These are phyloP conservation scores for Penicillium sp. DNA, from an alignment of 2,329 filamentous ascomycete genomes.

Conservation along the genomic window DNA sequence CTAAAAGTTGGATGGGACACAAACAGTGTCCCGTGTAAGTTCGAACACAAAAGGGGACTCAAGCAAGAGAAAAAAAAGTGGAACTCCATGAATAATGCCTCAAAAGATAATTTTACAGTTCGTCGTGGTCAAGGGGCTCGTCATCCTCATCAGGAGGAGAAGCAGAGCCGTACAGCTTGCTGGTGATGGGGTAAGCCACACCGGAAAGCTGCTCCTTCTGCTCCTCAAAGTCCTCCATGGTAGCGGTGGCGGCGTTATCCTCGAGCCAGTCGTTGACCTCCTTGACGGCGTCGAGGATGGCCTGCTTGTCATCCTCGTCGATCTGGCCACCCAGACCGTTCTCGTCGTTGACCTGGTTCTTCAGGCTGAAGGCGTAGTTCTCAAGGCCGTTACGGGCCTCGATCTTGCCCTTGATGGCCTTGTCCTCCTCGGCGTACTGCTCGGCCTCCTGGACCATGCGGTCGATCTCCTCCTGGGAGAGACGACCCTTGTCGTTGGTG, in stretches of 20 bases:
- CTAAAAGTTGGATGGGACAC: slow-evolving; percentile 4
- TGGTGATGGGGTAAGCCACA: slow-evolving; percentile 96
- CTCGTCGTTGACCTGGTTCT: slow-evolving; percentile 97
- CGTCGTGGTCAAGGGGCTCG: slow-evolving; percentile 61
- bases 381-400: slow-evolving; percentile 92
- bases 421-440: slow-evolving; percentile 98
- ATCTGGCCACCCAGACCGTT: slow-evolving; percentile 98
- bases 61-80: slow-evolving; percentile 18
- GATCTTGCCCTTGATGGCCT: slow-evolving; percentile 92
- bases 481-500: slow-evolving; percentile 97
- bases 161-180: slow-evolving; percentile 76
- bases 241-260: slow-evolving; percentile 78
- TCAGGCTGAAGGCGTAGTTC: slow-evolving; percentile 98
- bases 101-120: slow-evolving; percentile 55
- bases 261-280: slow-evolving; percentile 95
- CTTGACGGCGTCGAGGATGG: slow-evolving; percentile 90
- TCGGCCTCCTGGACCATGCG: slow-evolving; percentile 98
- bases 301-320: slow-evolving; percentile 96
- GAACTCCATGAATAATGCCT: slow-evolving; percentile 32
- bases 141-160: slow-evolving; percentile 61
- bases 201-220: slow-evolving; percentile 98
- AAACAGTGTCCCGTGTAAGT: slow-evolving; percentile 8
- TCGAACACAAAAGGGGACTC: slow-evolving; percentile 17
- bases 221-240: slow-evolving; percentile 93
- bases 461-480: slow-evolving; percentile 93